These are phyloP conservation scores for Pisolithus microcarpus DNA, from an alignment of 768 basidiomycete genomes.

Conservation along the genomic window DNA sequence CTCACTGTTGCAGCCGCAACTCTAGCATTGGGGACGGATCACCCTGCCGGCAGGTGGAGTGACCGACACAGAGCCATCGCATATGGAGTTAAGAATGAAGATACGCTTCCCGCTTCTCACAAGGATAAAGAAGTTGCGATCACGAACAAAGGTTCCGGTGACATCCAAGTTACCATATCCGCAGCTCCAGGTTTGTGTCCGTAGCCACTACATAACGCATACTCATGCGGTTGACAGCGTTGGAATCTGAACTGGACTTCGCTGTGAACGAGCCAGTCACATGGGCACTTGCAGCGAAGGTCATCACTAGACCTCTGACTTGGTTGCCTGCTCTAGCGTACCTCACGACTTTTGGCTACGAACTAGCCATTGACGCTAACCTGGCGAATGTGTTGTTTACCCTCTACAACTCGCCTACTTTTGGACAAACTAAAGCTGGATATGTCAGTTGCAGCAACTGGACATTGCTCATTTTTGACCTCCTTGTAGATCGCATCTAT, in stretches of 20 bases:
- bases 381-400: constrained; percentile 40
- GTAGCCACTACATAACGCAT: background rate
- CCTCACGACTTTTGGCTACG: constrained; percentile 49
- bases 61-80: constrained; percentile 37
- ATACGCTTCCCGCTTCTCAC: constrained; percentile 13
- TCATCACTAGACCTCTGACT: constrained; percentile 38
- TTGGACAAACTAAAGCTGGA: constrained; percentile 46
- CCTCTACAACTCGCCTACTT: constrained; percentile 30
- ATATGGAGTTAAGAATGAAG: constrained; percentile 9
- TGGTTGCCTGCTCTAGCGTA: constrained; percentile 53
- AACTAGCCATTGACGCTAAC: constrained; percentile 50
- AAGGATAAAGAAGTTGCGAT: constrained; percentile 19
- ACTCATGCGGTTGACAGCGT: constrained; percentile 4
- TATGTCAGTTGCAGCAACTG: constrained; percentile 35
- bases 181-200: constrained; percentile 1
- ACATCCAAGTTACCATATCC: constrained; percentile 15
- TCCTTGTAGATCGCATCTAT: constrained; percentile 20
- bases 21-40: constrained; percentile 44
- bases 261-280: constrained; percentile 43
- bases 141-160: constrained; percentile 21
- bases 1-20: constrained; percentile 34
- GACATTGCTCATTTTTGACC: constrained; percentile 4
- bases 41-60: constrained; percentile 48
- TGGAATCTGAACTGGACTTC: constrained; percentile 33
- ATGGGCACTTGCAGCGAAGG: constrained; percentile 19